phyloP scores from a whole-genome alignment of 306 rosid genomes.

The Mucuna pruriens region DNA sequence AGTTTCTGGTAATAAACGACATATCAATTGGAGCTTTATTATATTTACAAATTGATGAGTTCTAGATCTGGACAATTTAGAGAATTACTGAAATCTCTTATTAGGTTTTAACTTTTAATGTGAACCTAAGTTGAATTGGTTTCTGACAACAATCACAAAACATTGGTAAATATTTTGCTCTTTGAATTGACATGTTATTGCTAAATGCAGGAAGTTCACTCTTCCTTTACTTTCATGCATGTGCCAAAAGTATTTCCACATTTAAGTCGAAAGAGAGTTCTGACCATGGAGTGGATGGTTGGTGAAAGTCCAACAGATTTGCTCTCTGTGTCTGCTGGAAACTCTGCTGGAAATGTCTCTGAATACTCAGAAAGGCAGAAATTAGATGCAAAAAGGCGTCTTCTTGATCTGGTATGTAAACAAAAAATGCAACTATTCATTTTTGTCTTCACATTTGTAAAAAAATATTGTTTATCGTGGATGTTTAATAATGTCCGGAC shows the following conservation, averaged over 20 bases:
- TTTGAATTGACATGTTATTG: conserved; percentile 41
- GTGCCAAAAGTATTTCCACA: conserved; percentile 75
- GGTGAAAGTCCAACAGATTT: conserved; percentile 95
- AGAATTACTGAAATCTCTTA: conserved; percentile 7
- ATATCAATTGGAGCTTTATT: conserved; percentile 24
- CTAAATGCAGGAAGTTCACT: conserved; percentile 80
- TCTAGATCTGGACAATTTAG: conserved; percentile 1
- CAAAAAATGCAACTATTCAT: conserved; percentile 27
- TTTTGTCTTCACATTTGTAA: conserved; percentile 15
- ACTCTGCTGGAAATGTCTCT: conserved; percentile 50
- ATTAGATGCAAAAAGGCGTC: conserved; percentile 78
- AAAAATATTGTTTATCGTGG: conserved; percentile 15
- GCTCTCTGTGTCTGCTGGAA: conserved; percentile 63
- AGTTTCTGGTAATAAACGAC: conserved; percentile 72
- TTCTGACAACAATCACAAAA: conserved; percentile 17
- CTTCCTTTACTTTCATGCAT: conserved; percentile 66
- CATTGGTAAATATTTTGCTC: not conserved
- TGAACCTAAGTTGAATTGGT: conserved; percentile 32
- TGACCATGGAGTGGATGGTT: conserved; percentile 96
- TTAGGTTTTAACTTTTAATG: conserved; percentile 16
- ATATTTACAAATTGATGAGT: conserved; percentile 28
- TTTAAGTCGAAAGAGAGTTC: conserved; percentile 81
- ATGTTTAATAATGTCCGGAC: conserved; percentile 6
- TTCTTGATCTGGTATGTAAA: conserved; percentile 83
- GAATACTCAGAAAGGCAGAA: conserved; percentile 65